Base-by-base conservation (phyloP, 2,329 filamentous ascomycete species). In the Lachnellula arida region DNA sequence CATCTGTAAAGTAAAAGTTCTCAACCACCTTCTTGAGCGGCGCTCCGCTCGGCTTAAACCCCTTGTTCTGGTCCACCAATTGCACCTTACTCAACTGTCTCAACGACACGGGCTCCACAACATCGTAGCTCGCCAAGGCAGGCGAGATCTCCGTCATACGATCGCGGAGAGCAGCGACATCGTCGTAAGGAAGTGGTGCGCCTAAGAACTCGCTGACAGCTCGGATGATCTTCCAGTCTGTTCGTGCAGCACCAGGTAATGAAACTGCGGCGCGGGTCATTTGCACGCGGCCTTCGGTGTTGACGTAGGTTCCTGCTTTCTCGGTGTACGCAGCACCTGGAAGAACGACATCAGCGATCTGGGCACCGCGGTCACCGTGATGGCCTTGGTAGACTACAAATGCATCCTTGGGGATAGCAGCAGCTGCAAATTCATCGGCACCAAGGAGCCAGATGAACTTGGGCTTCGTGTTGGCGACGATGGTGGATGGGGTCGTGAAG, bases 201-300 rank as follows among this genome's bases (percentile, higher is more conserved):
- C 89, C 90, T 15, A 99, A 81, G 76, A 96, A 97, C 75, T 97
- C 94, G 69, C 89, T 94, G 55, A 82, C 85, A 17, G 94, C 94
- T 62, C 94, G 90, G 66, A 99, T 86, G 69, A 99, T 97, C 84
- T 97, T 99, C 94, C 94, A 99, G 77, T 99, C 94, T 61, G 94
- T 93, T 70, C 94, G 85, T 55, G 93, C 85, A 52, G 91, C 94
- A 58, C 94, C 94, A 23, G 91, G 90, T 63, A 96, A 80, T 46
- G 88, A 89, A 39, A 91, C 95, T 32, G 94, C 94, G 48, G 90
- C 87, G 63, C 94, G 89, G 53, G 89, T 94, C 79, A 96, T 88
- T 77, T 99, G 94, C 22, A 94, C 91, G 67, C 94, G 89, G 55
- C 94, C 94, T 75, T 99, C 94, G 0, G 94, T 97, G 83, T 97